Percentiles rank a stretch among this genome's conserved stretches.
Evolutionary conservation across 2,329 filamentous ascomycete species (phyloP).

Genomic region (Ophiocordyceps camponoti-floridani): DNA sequence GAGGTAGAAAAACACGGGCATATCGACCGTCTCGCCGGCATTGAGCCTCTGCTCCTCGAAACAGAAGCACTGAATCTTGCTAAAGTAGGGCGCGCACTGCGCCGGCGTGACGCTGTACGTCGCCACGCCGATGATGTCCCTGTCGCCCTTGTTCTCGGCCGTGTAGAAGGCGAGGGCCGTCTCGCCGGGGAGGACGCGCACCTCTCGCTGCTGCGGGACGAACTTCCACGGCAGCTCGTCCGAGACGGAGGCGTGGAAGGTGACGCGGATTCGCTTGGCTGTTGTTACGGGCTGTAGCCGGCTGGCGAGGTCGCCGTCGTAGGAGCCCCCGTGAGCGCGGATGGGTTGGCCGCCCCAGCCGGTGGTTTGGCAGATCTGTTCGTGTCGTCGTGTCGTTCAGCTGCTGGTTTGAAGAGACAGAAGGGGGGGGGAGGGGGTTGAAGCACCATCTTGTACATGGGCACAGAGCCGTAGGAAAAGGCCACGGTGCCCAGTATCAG

Average conservation of each 20-base stretch:
- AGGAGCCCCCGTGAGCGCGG: constrained; percentile 46
- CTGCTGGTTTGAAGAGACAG: background rate
- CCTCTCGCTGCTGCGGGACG: constrained; percentile 87
- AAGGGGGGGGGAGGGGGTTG: background rate
- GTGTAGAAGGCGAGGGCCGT: constrained; percentile 96
- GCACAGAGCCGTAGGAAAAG: constrained; percentile 67
- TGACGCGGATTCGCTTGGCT: constrained; percentile 78
- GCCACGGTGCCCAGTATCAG: constrained; percentile 65
- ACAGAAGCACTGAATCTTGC: constrained; percentile 99
- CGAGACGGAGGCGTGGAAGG: constrained; percentile 88
- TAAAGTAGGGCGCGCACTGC: constrained; percentile 93
- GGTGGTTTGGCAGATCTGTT: constrained; percentile 59
- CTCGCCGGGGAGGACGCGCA: constrained; percentile 86
- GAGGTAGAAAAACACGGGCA: constrained; percentile 99
- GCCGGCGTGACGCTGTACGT: constrained; percentile 95
- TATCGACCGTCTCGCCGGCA: constrained; percentile 92
- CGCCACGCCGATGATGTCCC: constrained; percentile 93
- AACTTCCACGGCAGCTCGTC: constrained; percentile 97
- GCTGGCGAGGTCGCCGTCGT: constrained; percentile 46
- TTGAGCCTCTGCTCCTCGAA: constrained; percentile 94
- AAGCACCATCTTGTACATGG: constrained; percentile 69
- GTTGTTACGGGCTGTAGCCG: constrained; percentile 66
- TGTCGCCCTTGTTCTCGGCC: constrained; percentile 74
- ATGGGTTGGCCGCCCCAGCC: constrained; percentile 90
- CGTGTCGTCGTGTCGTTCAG: background rate